A percentile compares a stretch with the other conserved stretches of the same genome.
phyloP scores from a whole-genome alignment of 306 rosid genomes.

The Luffa aegyptiaca region DNA sequence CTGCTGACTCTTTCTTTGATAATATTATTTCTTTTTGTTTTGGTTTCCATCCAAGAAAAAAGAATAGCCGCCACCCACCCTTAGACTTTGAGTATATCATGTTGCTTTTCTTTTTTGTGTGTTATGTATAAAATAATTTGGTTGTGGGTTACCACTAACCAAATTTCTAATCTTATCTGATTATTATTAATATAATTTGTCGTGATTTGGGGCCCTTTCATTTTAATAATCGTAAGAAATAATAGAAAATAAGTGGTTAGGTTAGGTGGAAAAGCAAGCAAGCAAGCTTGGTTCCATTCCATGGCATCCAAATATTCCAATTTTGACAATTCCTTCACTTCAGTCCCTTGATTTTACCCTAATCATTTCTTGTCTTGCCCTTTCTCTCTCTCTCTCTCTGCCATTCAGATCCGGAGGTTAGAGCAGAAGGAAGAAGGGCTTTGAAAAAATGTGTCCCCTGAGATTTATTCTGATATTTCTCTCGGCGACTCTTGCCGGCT shows the following conservation, averaged over 20 bases:
- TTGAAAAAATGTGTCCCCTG: conserved; percentile 64
- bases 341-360: neutral
- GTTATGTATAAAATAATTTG: neutral
- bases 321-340: neutral
- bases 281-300: neutral
- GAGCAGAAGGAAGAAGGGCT: neutral
- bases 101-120: neutral
- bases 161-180: neutral
- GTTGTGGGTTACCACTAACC: neutral
- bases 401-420: neutral
- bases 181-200: neutral
- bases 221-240: neutral
- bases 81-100: neutral
- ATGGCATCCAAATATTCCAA: neutral
- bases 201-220: neutral
- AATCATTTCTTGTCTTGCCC: neutral
- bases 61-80: neutral
- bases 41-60: neutral
- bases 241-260: conserved; percentile 1
- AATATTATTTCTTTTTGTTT: neutral
- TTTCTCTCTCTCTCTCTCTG: neutral
- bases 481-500: conserved; percentile 95
- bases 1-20: neutral
- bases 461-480: conserved; percentile 71
- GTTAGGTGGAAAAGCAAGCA: neutral